Evolutionary conservation across 225 moss, liverwort and hornwort species (phyloP).

Genomic region (Ulota crispa): DNA sequence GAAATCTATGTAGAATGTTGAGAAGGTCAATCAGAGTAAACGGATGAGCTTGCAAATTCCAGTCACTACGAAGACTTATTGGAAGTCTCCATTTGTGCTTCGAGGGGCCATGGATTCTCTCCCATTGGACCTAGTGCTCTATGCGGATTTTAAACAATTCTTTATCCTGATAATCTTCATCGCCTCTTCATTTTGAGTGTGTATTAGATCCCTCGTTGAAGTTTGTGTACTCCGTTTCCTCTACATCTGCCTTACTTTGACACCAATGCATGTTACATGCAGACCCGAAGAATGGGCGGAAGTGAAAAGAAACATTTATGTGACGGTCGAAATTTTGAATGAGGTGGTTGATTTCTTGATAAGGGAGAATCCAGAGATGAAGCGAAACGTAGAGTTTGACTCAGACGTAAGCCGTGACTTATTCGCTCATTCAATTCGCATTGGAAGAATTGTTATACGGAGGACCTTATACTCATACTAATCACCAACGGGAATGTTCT

Average conservation of each 20-base stretch:
- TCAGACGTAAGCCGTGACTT: conserved; percentile 35
- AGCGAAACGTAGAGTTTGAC: conserved; percentile 43
- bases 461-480: background rate
- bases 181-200: background rate
- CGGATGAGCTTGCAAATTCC: conserved; percentile 3
- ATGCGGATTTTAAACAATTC: background rate
- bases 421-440: background rate
- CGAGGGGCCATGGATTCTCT: background rate
- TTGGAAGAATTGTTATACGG: background rate
- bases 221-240: background rate
- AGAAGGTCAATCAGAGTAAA: background rate
- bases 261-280: conserved; percentile 14
- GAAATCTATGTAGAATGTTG: background rate
- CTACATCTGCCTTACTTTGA: background rate
- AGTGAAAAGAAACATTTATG: conserved; percentile 64
- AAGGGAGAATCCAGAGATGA: conserved; percentile 60
- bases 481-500: conserved; percentile 17
- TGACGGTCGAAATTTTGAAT: conserved; percentile 69
- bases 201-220: background rate
- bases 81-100: background rate
- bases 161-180: background rate
- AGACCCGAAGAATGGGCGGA: conserved; percentile 63
- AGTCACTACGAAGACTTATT: background rate
- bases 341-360: conserved; percentile 73
- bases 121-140: background rate